Evolutionary conservation across 768 basidiomycete species (phyloP).

Genomic region (Fomitopsis pulvina): DNA sequence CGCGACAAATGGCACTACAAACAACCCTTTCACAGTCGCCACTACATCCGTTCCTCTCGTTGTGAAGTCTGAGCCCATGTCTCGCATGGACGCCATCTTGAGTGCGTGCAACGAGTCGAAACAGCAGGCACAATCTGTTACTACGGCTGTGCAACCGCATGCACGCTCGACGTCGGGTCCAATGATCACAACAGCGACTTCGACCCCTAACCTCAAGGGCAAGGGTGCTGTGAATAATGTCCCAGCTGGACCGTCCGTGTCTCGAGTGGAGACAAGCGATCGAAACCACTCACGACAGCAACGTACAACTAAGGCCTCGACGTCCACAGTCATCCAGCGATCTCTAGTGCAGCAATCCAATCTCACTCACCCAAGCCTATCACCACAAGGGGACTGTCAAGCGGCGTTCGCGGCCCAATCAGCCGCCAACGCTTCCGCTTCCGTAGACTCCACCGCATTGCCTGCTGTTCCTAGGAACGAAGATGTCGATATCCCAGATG

Average conservation of each 20-base stretch:
- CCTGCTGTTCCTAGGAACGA: background rate
- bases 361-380: too few relatives aligned
- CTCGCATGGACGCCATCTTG: conserved; percentile 8
- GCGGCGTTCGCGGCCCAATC: conserved; percentile 7
- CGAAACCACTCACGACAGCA: conserved; percentile 8
- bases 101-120: conserved; percentile 13
- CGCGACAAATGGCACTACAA: background rate
- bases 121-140: conserved; percentile 11
- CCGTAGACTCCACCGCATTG: conserved; percentile 3
- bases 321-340: background rate
- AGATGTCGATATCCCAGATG: conserved; percentile 7
- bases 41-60: background rate
- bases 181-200: conserved; percentile 3
- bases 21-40: background rate
- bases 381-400: conserved; percentile 5
- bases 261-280: conserved; percentile 4
- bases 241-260: conserved; percentile 8
- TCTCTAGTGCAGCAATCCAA: background rate
- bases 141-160: conserved; percentile 35
- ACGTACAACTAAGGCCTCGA: conserved; percentile 1
- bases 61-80: conserved; percentile 7
- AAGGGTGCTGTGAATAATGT: conserved; percentile 24
- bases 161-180: conserved; percentile 23
- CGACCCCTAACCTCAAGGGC: conserved; percentile 10
- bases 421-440: conserved; percentile 2